Percentiles rank a stretch among this genome's conserved stretches.
Evolutionary conservation across 2,329 filamentous ascomycete genomes (phyloP).

Genomic region (Phoma sp.): DNA sequence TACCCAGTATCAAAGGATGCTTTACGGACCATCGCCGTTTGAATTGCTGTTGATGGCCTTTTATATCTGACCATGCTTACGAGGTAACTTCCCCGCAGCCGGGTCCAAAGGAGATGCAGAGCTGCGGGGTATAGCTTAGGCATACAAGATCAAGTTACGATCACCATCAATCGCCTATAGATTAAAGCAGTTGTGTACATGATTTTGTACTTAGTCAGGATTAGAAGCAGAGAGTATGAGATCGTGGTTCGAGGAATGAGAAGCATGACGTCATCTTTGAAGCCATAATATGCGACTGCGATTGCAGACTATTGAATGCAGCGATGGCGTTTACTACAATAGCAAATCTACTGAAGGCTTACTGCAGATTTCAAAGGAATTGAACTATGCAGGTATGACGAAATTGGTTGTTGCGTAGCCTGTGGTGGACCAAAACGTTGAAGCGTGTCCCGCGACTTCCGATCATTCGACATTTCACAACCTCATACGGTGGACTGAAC

Average conservation of each 20-base stretch:
- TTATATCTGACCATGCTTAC: neutral
- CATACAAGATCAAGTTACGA: neutral
- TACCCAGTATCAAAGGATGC: neutral
- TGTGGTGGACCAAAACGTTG: slow-evolving; percentile 6
- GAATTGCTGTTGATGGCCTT: neutral
- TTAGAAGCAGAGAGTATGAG: neutral
- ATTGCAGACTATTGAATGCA: too few species aligned
- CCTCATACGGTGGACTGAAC: slow-evolving; percentile 2
- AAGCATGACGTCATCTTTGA: neutral
- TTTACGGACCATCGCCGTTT: neutral
- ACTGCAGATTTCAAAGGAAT: neutral
- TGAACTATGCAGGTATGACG: slow-evolving; percentile 21
- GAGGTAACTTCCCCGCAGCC: slow-evolving; percentile 10
- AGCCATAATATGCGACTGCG: neutral
- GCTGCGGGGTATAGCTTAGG: slow-evolving; percentile 8
- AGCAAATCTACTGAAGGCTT: neutral
- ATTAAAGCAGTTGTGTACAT: too few species aligned
- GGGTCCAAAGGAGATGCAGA: neutral
- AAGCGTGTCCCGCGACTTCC: slow-evolving; percentile 27
- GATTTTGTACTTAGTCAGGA: too few species aligned
- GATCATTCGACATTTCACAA: slow-evolving; percentile 23
- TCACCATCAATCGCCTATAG: too few species aligned
- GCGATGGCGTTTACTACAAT: neutral
- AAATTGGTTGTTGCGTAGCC: slow-evolving; percentile 5
- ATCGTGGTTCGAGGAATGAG: neutral